These are phyloP conservation scores for Allium cepa DNA, from an alignment of 106 monocot species.

Conservation along the genomic window DNA sequence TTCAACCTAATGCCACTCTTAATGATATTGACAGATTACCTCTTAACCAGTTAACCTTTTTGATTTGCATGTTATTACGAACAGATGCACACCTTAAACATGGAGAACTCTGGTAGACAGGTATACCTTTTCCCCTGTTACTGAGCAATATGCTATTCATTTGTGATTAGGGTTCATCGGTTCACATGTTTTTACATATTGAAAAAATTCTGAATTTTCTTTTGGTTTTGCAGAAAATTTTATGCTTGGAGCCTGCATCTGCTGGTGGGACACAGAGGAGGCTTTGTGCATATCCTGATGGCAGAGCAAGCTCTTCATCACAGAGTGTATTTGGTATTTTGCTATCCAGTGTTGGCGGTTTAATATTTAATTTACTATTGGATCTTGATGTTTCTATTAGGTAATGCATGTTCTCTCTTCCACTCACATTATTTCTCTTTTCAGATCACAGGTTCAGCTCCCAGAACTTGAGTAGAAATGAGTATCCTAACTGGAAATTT, in stretches of 20 bases:
- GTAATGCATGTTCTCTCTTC: slow-evolving; percentile 3
- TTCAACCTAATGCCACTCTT: too few relatives aligned
- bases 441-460: slow-evolving; percentile 14
- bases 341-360: background rate
- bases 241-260: slow-evolving; percentile 22
- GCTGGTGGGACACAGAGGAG: slow-evolving; percentile 15
- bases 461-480: slow-evolving; percentile 6
- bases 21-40: too few relatives aligned
- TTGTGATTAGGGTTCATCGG: background rate
- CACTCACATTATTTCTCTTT: background rate
- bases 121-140: slow-evolving; percentile 6
- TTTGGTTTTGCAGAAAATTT: slow-evolving; percentile 37
- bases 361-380: too few relatives aligned
- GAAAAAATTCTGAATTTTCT: background rate
- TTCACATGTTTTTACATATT: background rate
- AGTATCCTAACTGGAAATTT: slow-evolving; percentile 10
- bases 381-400: background rate
- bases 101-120: slow-evolving; percentile 18
- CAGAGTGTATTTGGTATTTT: slow-evolving; percentile 22
- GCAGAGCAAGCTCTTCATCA: slow-evolving; percentile 8
- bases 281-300: slow-evolving; percentile 20
- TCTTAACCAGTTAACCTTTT: background rate
- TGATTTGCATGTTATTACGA: background rate
- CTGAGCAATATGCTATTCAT: background rate
- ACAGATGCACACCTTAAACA: slow-evolving; percentile 20